Conservation (phyloP, 2,329 filamentous ascomycete genomes). For the Purpureocillium takamizusanense region DNA sequence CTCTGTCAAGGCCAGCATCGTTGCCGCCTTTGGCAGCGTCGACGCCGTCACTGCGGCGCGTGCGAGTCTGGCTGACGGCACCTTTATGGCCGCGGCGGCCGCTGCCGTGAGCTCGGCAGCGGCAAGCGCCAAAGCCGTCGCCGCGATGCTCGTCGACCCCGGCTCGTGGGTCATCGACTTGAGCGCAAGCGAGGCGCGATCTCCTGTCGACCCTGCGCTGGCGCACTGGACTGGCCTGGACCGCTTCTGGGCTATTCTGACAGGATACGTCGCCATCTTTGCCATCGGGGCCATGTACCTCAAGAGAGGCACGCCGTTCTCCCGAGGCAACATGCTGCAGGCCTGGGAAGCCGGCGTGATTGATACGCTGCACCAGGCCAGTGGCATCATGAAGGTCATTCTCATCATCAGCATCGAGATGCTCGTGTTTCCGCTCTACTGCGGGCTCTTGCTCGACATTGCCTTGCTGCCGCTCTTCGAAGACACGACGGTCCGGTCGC, state of each 20-base stretch:
- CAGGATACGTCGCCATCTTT: constrained; percentile 74
- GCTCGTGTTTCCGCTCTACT: constrained; percentile 94
- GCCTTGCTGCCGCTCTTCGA: constrained; percentile 87
- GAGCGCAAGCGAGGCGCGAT: constrained; percentile 28
- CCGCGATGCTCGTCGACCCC: constrained; percentile 31
- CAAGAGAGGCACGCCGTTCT: constrained; percentile 61
- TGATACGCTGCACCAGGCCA: constrained; percentile 82
- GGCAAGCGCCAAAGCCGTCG: constrained; percentile 10
- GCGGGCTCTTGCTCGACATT: constrained; percentile 79
- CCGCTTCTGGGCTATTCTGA: constrained; percentile 61
- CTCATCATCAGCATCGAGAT: constrained; percentile 98
- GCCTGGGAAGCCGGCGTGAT: constrained; percentile 70
- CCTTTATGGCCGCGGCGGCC: constrained; percentile 5
- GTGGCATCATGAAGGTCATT: constrained; percentile 95
- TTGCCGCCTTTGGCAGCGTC: constrained; percentile 27
- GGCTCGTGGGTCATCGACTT: constrained; percentile 51
- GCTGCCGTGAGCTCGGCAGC: constrained; percentile 5
- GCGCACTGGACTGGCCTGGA: constrained; percentile 61
- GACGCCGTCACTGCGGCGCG: constrained; percentile 34
- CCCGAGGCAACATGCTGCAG: constrained; percentile 43
- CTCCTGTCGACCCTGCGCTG: constrained; percentile 44
- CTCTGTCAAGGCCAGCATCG: constrained; percentile 46
- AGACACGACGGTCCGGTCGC: constrained; percentile 64
- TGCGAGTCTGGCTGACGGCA: constrained; percentile 15
- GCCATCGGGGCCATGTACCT: constrained; percentile 71